Evolutionary conservation across 164 flowering plant species (phyloP).

Genomic region (Umbilicus rupestris): DNA sequence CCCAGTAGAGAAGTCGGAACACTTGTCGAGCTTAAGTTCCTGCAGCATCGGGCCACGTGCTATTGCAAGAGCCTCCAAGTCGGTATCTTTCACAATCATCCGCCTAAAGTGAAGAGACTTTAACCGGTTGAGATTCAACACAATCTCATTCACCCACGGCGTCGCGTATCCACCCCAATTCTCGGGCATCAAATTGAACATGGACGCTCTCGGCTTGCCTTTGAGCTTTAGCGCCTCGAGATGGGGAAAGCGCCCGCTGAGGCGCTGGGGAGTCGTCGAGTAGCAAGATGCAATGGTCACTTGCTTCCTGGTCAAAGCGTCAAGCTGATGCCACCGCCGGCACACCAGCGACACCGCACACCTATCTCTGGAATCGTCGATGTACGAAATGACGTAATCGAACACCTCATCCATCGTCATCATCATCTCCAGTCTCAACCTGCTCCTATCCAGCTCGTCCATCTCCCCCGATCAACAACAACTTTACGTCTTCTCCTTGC

Average conservation of each 20-base stretch:
- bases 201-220: constrained; percentile 92
- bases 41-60: constrained; percentile 43
- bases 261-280: constrained; percentile 50
- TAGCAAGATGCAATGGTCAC: constrained; percentile 84
- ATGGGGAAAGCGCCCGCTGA: constrained; percentile 41
- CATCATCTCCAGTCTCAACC: too few species aligned
- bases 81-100: constrained; percentile 71
- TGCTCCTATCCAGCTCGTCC: too few species aligned
- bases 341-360: constrained; percentile 70
- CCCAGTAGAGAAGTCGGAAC: constrained; percentile 83
- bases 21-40: constrained; percentile 61
- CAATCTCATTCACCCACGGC: constrained; percentile 68
- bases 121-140: constrained; percentile 36
- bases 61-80: constrained; percentile 48
- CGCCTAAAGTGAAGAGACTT: constrained; percentile 71
- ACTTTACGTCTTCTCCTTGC: too few species aligned
- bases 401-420: constrained; percentile 32
- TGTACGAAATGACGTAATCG: constrained; percentile 49
- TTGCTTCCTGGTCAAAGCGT: constrained; percentile 63
- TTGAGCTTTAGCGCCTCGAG: constrained; percentile 74
- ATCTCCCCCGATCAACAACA: too few species aligned
- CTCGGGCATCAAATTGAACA: constrained; percentile 89
- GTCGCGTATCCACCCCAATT: constrained; percentile 90
- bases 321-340: constrained; percentile 62
- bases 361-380: constrained; percentile 63